A percentile compares a stretch with the other conserved stretches of the same genome.
Evolutionary conservation across 257 asterid species (phyloP).

Genomic region (Schizonepeta tenuifolia): DNA sequence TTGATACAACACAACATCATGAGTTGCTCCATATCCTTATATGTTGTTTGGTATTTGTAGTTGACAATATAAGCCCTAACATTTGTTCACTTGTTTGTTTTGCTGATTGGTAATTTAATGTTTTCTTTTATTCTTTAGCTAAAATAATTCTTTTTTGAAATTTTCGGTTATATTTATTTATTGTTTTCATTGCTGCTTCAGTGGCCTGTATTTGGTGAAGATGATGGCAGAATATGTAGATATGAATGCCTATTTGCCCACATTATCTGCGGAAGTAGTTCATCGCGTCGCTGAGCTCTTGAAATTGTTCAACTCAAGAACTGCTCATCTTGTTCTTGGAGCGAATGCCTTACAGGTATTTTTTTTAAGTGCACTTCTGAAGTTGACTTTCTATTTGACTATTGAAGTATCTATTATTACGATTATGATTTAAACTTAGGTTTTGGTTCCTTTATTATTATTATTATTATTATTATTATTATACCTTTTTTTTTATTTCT

Average conservation of each 20-base stretch:
- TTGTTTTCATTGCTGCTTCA: slow-evolving; percentile 45
- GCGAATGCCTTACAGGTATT: slow-evolving; percentile 98
- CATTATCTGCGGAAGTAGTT: slow-evolving; percentile 86
- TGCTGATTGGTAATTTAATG: slow-evolving; percentile 8
- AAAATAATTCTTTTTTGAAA: slow-evolving; percentile 1
- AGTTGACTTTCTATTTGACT: slow-evolving; percentile 20
- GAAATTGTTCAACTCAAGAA: slow-evolving; percentile 91
- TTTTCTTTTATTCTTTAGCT: slow-evolving; percentile 18
- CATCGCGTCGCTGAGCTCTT: slow-evolving; percentile 93
- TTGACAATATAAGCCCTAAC: slow-evolving; percentile 17
- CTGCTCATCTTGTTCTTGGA: slow-evolving; percentile 98
- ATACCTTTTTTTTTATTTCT: no score
- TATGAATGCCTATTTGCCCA: slow-evolving; percentile 73
- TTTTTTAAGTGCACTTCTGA: slow-evolving; percentile 16
- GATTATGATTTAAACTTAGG: not conserved
- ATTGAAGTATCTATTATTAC: slow-evolving; percentile 22
- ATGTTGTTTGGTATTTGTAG: not conserved
- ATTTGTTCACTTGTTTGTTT: slow-evolving; percentile 8
- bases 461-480: no score
- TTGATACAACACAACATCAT: not conserved
- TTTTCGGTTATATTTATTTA: slow-evolving; percentile 18
- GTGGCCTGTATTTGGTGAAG: slow-evolving; percentile 97
- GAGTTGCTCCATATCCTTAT: slow-evolving; percentile 7
- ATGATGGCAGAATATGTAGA: slow-evolving; percentile 90
- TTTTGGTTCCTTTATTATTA: slow-evolving; percentile 13